These are phyloP conservation scores for Lichtheimia corymbifera DNA, from an alignment of 371 early-diverging fungal genomes.

Conservation along the genomic window DNA sequence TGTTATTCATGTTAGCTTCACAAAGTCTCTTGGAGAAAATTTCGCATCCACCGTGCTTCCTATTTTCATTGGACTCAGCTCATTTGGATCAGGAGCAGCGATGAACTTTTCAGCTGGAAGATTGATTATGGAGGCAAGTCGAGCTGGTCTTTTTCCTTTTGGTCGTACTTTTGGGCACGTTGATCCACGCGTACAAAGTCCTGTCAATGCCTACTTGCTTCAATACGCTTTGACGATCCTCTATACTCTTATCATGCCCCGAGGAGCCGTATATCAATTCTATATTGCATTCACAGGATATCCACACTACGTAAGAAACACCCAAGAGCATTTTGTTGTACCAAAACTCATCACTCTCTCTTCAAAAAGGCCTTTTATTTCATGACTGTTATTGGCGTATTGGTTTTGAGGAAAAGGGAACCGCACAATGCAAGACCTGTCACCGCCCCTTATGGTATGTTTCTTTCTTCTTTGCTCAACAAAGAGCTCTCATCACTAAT, in stretches of 20 bases:
- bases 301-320: constrained; percentile 33
- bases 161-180: constrained; percentile 39
- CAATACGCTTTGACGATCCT: constrained; percentile 35
- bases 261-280: constrained; percentile 45
- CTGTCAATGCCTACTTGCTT: constrained; percentile 40
- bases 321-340: background rate
- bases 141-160: constrained; percentile 45
- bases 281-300: constrained; percentile 40
- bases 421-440: constrained; percentile 38
- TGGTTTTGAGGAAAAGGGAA: constrained; percentile 38
- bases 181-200: constrained; percentile 29
- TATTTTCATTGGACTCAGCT: constrained; percentile 34
- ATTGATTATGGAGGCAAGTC: constrained; percentile 41
- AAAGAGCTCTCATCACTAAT: background rate
- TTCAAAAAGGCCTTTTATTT: constrained; percentile 39
- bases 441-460: constrained; percentile 30
- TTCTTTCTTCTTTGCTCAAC: background rate
- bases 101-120: constrained; percentile 34
- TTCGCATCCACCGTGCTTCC: constrained; percentile 40
- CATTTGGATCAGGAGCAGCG: constrained; percentile 40
- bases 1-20: constrained; percentile 23
- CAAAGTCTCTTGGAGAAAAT: constrained; percentile 34
- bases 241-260: constrained; percentile 40
- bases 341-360: background rate
- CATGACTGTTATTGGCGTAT: constrained; percentile 30